phyloP scores from a whole-genome alignment of 257 asterid genomes.

The Vinca minor region DNA sequence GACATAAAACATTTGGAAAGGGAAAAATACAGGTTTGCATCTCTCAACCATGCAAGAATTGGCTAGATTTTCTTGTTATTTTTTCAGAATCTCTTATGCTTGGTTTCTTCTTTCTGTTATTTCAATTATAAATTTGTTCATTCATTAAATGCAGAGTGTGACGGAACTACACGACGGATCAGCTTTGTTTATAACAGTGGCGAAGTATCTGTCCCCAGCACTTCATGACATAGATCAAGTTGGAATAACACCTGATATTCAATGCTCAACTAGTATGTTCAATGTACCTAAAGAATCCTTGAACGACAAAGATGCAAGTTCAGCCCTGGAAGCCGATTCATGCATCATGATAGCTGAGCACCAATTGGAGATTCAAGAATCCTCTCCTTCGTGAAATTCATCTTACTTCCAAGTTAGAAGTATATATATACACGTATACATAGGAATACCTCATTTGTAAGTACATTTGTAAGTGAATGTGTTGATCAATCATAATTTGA shows the following conservation, averaged over 20 bases:
- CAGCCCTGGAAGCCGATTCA: constrained; percentile 70
- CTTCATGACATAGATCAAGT: constrained; percentile 90
- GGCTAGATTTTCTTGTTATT: no score
- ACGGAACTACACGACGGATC: constrained; percentile 86
- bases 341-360: constrained; percentile 84
- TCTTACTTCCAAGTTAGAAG: neutral
- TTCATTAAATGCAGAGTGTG: constrained; percentile 55
- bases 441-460: neutral
- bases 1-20: constrained; percentile 81
- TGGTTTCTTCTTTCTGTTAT: neutral
- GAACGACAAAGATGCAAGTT: constrained; percentile 27
- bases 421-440: neutral
- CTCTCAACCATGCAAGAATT: no score
- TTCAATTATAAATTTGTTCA: neutral
- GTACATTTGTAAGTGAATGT: neutral
- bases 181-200: constrained; percentile 84
- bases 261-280: constrained; percentile 59
- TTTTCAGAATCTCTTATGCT: neutral
- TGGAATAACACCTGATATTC: constrained; percentile 80
- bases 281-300: constrained; percentile 37
- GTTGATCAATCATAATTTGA: constrained; percentile 1
- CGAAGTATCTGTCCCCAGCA: constrained; percentile 81
- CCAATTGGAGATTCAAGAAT: constrained; percentile 66
- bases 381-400: constrained; percentile 46
- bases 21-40: constrained; percentile 85